Evolutionary conservation across 768 basidiomycete species (phyloP).

Genomic region (Leccinum variicolor): DNA sequence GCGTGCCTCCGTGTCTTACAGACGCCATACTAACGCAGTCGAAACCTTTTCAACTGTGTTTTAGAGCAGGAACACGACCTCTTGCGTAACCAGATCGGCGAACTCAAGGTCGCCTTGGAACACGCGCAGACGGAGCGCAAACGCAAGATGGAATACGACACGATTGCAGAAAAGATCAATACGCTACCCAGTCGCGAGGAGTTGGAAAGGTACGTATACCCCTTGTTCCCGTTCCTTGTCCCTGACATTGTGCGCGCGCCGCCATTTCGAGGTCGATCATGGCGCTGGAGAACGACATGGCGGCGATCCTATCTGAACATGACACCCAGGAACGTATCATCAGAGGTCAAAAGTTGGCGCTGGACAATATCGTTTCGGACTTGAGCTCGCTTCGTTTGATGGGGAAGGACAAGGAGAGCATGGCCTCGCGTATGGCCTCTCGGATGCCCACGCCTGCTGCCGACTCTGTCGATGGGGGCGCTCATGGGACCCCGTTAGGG

Average conservation of each 20-base stretch:
- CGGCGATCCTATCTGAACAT: constrained; percentile 69
- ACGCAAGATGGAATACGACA: constrained; percentile 85
- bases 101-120: constrained; percentile 72
- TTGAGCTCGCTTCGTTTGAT: constrained; percentile 59
- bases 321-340: constrained; percentile 68
- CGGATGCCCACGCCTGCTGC: constrained; percentile 49
- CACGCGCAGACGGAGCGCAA: constrained; percentile 73
- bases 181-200: constrained; percentile 73
- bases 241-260: background rate
- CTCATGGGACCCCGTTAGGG: constrained; percentile 18
- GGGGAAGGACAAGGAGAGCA: constrained; percentile 61
- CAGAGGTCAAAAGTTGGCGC: constrained; percentile 61
- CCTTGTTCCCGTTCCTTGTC: background rate
- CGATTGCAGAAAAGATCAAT: constrained; percentile 79
- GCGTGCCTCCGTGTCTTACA: constrained; percentile 20
- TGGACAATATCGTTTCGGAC: constrained; percentile 63
- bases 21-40: background rate
- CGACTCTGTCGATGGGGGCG: constrained; percentile 32
- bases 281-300: constrained; percentile 74
- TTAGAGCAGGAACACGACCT: constrained; percentile 70
- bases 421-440: constrained; percentile 38
- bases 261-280: constrained; percentile 53
- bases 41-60: no score
- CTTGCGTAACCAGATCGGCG: constrained; percentile 67
- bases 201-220: constrained; percentile 62